Evolutionary conservation across 306 rosid species (phyloP).

Genomic region (Lotus japonicus): DNA sequence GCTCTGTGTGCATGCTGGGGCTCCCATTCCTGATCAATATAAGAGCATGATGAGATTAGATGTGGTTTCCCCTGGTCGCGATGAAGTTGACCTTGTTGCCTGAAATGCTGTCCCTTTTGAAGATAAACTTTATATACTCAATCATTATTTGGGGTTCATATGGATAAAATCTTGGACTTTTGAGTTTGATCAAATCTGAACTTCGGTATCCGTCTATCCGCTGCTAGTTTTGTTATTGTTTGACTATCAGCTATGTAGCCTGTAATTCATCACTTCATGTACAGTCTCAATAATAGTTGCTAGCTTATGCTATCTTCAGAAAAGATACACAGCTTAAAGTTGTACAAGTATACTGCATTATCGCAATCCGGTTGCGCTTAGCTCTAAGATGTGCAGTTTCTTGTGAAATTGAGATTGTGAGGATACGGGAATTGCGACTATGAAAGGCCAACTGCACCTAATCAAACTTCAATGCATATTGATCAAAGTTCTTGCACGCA

Average conservation of each 20-base stretch:
- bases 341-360: background rate
- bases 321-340: background rate
- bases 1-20: conserved; percentile 75
- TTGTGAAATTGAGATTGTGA: background rate
- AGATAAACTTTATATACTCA: background rate
- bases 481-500: background rate
- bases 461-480: background rate
- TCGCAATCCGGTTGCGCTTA: background rate
- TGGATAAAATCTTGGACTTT: background rate
- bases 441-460: background rate
- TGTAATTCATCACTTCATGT: too few relatives aligned
- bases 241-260: background rate
- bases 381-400: conserved; percentile 4
- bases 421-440: background rate
- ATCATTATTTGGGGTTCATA: background rate
- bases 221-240: background rate
- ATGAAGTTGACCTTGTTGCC: conserved; percentile 73
- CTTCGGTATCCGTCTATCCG: background rate
- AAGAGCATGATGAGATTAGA: conserved; percentile 89
- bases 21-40: conserved; percentile 58
- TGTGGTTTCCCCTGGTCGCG: conserved; percentile 67
- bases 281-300: background rate
- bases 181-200: conserved; percentile 6
- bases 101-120: conserved; percentile 22
- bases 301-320: conserved; percentile 8